Base-by-base conservation (phyloP, 2,329 filamentous ascomycete genomes). In the Chalaropsis thielavioides region DNA sequence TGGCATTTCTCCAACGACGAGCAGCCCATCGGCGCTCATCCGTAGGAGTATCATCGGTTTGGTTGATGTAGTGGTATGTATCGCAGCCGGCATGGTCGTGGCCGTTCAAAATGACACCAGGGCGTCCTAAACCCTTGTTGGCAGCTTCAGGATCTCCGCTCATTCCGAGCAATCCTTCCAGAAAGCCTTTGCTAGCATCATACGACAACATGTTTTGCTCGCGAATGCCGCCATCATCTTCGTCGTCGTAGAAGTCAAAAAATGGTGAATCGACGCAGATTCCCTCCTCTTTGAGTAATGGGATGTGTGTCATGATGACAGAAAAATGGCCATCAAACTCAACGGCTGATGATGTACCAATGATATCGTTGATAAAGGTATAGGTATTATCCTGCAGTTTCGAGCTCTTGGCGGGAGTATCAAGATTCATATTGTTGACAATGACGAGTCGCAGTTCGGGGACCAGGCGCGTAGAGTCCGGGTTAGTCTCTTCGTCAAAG, bases 11-110 rank as follows among this genome's bases (percentile, higher is more conserved):
- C 78, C 81, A 86, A 11, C 74, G 73, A 17, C 72, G 73, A 0
- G 77, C 76, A 70, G 83, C 74, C 82, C 82, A 85, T 10, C 71
- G 70, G 1, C 79, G 75, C 13, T 80, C 76, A 1, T 72, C 72
- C 0, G 71, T 67, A 1, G 70, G 69, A 2, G 74, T 74, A 58
- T 75, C 76, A 60, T 77, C 73, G 17, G 79, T 80, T 71, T 87
- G 84, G 73, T 89, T 86, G 72, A 90, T 80, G 71, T 82, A 92
- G 76, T 99, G 94, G 71, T 88, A 87, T 7, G 87, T 88, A 74
- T 97, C 91, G 72, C 94, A 99, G 6, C 94, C 94, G 69, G 89
- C 89, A 73, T 99, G 94, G 72, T 99, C 94, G 73, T 99, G 94
- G 0, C 94, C 94, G 61, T 92, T 96, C 46, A 99, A 76, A 31